phyloP scores from a whole-genome alignment of 305 asterid species.

The Plantago coronopus region DNA sequence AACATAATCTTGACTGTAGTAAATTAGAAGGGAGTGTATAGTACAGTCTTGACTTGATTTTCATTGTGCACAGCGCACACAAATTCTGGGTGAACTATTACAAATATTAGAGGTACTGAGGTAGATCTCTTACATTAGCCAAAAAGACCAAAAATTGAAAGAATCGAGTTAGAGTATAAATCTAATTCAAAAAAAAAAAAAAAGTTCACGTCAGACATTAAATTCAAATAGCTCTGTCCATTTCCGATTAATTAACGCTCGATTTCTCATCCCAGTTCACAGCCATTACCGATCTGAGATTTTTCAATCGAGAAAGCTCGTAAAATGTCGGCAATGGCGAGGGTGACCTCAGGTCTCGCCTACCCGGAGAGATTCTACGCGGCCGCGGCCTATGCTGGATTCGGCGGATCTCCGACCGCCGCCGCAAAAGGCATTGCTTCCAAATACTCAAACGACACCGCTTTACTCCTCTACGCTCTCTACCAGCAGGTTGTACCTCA shows the following conservation, averaged over 20 bases:
- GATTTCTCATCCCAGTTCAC: not conserved
- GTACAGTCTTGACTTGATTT: no score
- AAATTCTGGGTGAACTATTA: no score
- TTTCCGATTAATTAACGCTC: not conserved
- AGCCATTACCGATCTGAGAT: slow-evolving; percentile 24
- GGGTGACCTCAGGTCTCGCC: slow-evolving; percentile 74
- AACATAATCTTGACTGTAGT: no score
- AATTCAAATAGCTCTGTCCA: not conserved
- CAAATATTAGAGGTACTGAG: no score
- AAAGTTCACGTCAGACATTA: not conserved
- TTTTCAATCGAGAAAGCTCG: slow-evolving; percentile 22
- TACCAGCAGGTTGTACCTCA: slow-evolving; percentile 66
- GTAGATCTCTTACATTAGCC: no score
- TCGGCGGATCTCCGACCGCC: slow-evolving; percentile 71
- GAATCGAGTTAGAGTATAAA: not conserved
- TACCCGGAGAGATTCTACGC: slow-evolving; percentile 91
- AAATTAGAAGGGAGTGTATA: no score
- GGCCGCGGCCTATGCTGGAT: slow-evolving; percentile 87
- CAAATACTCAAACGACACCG: slow-evolving; percentile 71
- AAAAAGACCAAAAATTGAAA: no score
- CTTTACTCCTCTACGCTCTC: slow-evolving; percentile 85
- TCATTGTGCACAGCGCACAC: no score
- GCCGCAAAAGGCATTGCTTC: slow-evolving; percentile 64
- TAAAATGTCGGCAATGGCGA: slow-evolving; percentile 46
- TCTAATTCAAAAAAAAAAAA: no score